Base-by-base conservation (phyloP, 78 protist genomes). In the Neovahlkampfia damariscottae region DNA sequence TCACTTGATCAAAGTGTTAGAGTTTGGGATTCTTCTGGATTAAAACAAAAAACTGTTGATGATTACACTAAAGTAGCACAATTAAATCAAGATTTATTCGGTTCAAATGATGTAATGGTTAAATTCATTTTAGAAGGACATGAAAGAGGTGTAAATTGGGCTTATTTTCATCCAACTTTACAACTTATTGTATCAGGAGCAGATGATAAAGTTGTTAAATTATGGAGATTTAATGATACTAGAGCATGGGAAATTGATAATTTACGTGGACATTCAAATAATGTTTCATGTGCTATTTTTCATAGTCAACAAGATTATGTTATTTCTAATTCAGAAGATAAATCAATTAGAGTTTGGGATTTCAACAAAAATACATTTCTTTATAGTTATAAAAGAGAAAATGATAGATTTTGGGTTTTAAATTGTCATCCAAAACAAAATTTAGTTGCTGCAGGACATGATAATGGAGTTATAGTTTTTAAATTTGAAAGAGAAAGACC, bases 1-100 rank as follows among this genome's bases (percentile, higher is more conserved):
- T 96, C 99, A 31, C 91, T 98, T 31, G 99, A 98, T 77, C 93
- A 90, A 83, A 94, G 98, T 2, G 88, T 97, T 37, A 87, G 99
- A 2, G 89, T 96, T 62, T 98, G 99, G 99, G 99, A 98, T 74
- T 77, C 93, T 72, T 78, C 93, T 10, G 96, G 93, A 41, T 73
- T 82, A 39, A 37, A 75, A 76, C 59, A 39, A 40, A 66, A 67
- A 39, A 0, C 27, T 68, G 5, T 34, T 31, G 76, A 72, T 30
- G 76, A 5, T 5, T 8, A 5, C 34, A 5, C 6, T 34, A 8
- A 69, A 4, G 10, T 67, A 70, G 34, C 59, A 29, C 40, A 5
- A 3, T 1, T 80, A 6, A 1, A 72, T 27, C 74, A 62, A 19
- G 84, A 50, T 41, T 7, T 75, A n/a, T 76, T 80, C 78, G 80